Evolutionary conservation across 331 rosid species (phyloP).

Genomic region (Saraca asoca): DNA sequence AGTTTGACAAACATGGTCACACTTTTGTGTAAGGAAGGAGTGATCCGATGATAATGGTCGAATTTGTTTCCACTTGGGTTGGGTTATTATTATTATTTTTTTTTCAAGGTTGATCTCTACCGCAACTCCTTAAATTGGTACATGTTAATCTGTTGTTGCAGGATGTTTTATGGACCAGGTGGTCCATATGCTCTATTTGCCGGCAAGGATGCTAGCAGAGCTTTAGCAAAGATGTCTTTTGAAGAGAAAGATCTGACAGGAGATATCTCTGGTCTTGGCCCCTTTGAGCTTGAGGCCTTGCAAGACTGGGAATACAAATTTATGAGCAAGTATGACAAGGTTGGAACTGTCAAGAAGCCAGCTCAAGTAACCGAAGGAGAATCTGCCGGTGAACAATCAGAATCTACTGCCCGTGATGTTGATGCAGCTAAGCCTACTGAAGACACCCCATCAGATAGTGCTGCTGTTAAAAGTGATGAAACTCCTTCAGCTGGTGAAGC

Average conservation of each 20-base stretch:
- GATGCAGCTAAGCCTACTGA: constrained; percentile 44
- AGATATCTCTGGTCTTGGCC: constrained; percentile 79
- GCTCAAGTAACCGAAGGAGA: constrained; percentile 52
- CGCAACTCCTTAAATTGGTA: neutral
- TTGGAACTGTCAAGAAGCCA: constrained; percentile 61
- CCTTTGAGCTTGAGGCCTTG: constrained; percentile 76
- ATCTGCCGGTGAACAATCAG: constrained; percentile 49
- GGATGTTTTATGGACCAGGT: constrained; percentile 93
- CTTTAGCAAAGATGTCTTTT: constrained; percentile 94
- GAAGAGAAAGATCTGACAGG: constrained; percentile 87
- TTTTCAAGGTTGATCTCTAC: too few species aligned
- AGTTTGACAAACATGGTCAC: too few species aligned
- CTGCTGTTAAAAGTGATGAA: constrained; percentile 58
- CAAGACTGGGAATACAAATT: constrained; percentile 98
- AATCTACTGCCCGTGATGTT: constrained; percentile 40
- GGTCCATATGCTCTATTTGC: constrained; percentile 91
- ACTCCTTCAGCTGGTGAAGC: constrained; percentile 42
- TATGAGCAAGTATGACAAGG: constrained; percentile 80
- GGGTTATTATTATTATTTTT: too few species aligned
- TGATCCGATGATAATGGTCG: too few species aligned
- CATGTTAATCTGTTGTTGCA: constrained; percentile 35
- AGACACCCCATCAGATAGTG: constrained; percentile 51
- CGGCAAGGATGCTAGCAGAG: constrained; percentile 95
- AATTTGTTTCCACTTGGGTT: too few species aligned
- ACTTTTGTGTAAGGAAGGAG: too few species aligned